Conservation (phyloP, 768 basidiomycete species). For the Chlorophyllum brunneum region DNA sequence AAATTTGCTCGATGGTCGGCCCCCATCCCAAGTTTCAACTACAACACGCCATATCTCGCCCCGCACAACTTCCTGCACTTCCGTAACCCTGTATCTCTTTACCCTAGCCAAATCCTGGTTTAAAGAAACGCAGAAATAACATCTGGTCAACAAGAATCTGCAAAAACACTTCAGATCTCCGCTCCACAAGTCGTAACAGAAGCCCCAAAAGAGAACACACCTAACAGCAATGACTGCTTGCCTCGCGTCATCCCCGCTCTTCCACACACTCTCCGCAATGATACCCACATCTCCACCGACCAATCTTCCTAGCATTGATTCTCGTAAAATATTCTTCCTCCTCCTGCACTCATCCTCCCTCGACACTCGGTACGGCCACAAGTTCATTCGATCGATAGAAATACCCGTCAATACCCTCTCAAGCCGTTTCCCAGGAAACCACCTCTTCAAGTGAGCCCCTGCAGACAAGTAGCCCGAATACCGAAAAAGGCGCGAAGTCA, state of each 20-base stretch:
- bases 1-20: constrained; percentile 26
- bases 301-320: constrained; percentile 47
- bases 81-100: constrained; percentile 29
- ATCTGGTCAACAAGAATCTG: constrained; percentile 60
- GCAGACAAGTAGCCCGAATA: constrained; percentile 52
- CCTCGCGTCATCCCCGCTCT: constrained; percentile 51
- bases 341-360: constrained; percentile 40
- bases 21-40: not conserved
- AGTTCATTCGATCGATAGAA: constrained; percentile 47
- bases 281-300: constrained; percentile 26
- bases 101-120: constrained; percentile 30
- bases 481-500: constrained; percentile 39
- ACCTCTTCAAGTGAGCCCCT: constrained; percentile 35
- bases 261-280: constrained; percentile 50
- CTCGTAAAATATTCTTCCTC: constrained; percentile 36
- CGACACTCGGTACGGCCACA: constrained; percentile 68
- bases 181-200: no score
- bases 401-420: constrained; percentile 32
- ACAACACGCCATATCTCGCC: constrained; percentile 61
- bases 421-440: constrained; percentile 50
- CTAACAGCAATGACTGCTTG: constrained; percentile 33
- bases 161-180: not conserved
- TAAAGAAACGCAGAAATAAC: constrained; percentile 62
- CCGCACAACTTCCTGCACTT: constrained; percentile 48
- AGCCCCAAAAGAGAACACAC: not conserved